Conservation (phyloP, 2,329 filamentous ascomycete species). For the Calycina marina region DNA sequence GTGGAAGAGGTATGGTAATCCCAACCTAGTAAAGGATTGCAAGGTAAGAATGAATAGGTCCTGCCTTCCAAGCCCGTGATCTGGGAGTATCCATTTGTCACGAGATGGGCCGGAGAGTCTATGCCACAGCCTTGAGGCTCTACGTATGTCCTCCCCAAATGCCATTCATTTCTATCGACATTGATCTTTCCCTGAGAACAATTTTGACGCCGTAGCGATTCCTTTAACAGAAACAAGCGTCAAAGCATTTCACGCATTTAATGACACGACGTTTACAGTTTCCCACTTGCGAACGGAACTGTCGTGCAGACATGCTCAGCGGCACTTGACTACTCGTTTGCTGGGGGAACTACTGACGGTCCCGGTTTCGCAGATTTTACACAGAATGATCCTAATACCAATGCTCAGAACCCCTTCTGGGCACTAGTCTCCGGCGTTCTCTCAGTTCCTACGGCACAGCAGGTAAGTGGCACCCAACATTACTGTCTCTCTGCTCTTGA, state of each 20-base stretch:
- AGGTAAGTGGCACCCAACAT: constrained; percentile 5
- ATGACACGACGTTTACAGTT: constrained; percentile 69
- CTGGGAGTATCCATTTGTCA: constrained; percentile 60
- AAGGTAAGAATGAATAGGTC: constrained; percentile 53
- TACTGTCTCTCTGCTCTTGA: background rate
- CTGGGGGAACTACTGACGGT: constrained; percentile 80
- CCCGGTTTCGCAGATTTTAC: constrained; percentile 87
- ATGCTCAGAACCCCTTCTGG: constrained; percentile 56
- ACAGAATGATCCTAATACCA: constrained; percentile 60
- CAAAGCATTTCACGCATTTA: constrained; percentile 71
- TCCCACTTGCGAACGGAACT: constrained; percentile 58
- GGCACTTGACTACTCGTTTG: constrained; percentile 80
- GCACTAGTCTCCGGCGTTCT: constrained; percentile 55
- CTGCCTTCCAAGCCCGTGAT: constrained; percentile 51
- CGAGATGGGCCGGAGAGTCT: constrained; percentile 61
- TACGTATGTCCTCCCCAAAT: constrained; percentile 28
- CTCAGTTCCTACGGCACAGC: constrained; percentile 46
- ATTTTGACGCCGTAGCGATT: constrained; percentile 16
- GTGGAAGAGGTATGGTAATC: no score
- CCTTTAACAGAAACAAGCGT: constrained; percentile 50
- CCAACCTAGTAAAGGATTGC: constrained; percentile 38
- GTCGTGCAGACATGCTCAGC: constrained; percentile 65
- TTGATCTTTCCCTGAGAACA: constrained; percentile 9
- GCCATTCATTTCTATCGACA: accelerated
- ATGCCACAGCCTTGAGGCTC: constrained; percentile 38